These are phyloP conservation scores for Globisporangium nodosum DNA, from an alignment of 352 stramenopile genomes.

Conservation along the genomic window DNA sequence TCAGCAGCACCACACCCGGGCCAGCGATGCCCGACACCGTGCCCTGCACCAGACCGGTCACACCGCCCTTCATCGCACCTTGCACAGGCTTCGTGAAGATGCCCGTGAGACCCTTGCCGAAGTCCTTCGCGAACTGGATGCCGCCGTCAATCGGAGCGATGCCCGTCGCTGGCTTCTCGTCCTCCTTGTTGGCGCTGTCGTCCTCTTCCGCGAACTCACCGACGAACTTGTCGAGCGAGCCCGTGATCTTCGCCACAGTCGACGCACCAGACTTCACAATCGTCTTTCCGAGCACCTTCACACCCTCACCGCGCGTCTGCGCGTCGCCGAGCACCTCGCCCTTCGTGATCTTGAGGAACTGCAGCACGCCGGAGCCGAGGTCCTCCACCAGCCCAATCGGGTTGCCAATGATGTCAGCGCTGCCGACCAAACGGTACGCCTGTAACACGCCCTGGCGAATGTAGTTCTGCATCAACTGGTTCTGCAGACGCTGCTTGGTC, in stretches of 20 bases:
- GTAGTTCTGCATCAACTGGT: conserved; percentile 79
- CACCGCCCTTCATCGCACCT: conserved; percentile 69
- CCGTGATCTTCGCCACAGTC: conserved; percentile 78
- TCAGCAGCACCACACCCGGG: conserved; percentile 77
- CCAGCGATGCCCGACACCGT: conserved; percentile 76
- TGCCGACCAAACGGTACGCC: conserved; percentile 77
- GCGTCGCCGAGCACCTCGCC: conserved; percentile 74
- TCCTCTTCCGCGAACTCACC: conserved; percentile 68
- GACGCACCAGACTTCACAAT: conserved; percentile 74
- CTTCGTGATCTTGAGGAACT: conserved; percentile 89
- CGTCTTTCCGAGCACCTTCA: conserved; percentile 84
- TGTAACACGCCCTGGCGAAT: conserved; percentile 79
- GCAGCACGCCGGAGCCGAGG: conserved; percentile 77
- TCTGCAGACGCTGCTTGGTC: conserved; percentile 73
- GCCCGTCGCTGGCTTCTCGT: conserved; percentile 18
- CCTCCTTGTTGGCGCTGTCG: conserved; percentile 23
- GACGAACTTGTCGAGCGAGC: conserved; percentile 83
- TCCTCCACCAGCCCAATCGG: conserved; percentile 85
- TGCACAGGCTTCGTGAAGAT: conserved; percentile 87
- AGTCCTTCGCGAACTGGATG: conserved; percentile 82
- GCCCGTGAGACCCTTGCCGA: conserved; percentile 77
- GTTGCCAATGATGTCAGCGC: conserved; percentile 84
- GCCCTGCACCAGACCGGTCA: conserved; percentile 71
- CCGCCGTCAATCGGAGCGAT: conserved; percentile 34
- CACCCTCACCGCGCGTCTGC: conserved; percentile 78